A percentile compares a stretch with the other conserved stretches of the same genome.
Conservation (phyloP, 176 grass and related monocot species). For the Melocanna baccifera region DNA sequence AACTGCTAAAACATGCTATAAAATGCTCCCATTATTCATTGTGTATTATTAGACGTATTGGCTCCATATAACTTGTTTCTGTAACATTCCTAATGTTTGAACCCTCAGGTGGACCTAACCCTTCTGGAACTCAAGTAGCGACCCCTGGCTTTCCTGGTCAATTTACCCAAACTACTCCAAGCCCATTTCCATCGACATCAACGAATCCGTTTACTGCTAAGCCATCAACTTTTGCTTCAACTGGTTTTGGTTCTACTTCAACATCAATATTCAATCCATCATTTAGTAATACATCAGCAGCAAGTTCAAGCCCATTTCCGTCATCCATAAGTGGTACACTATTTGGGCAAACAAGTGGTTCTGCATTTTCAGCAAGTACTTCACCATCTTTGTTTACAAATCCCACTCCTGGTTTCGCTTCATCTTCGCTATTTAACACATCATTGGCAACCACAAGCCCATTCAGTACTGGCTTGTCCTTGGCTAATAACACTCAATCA, state of each 20-base stretch:
- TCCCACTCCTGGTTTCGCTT: conserved; percentile 29
- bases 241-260: conserved; percentile 46
- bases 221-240: conserved; percentile 35
- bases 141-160: conserved; percentile 21
- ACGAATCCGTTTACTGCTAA: conserved; percentile 60
- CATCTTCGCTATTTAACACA: conserved; percentile 43
- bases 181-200: conserved; percentile 39
- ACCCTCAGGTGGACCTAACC: conserved; percentile 66
- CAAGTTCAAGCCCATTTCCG: conserved; percentile 40
- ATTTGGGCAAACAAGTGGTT: conserved; percentile 57
- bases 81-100: conserved; percentile 25
- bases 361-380: conserved; percentile 48
- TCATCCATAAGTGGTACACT: conserved; percentile 28
- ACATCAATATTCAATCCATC: conserved; percentile 22
- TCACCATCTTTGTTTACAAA: conserved; percentile 46
- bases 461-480: conserved; percentile 43
- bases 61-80: conserved; percentile 18
- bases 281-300: conserved; percentile 28
- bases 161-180: conserved; percentile 33
- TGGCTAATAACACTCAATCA: conserved; percentile 57
- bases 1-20: not conserved
- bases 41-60: conserved; percentile 26
- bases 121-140: conserved; percentile 43
- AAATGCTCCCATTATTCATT: conserved; percentile 6
- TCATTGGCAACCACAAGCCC: conserved; percentile 32